Evolutionary conservation across 306 rosid genomes (phyloP).

Genomic region (Dicorynia guianensis): DNA sequence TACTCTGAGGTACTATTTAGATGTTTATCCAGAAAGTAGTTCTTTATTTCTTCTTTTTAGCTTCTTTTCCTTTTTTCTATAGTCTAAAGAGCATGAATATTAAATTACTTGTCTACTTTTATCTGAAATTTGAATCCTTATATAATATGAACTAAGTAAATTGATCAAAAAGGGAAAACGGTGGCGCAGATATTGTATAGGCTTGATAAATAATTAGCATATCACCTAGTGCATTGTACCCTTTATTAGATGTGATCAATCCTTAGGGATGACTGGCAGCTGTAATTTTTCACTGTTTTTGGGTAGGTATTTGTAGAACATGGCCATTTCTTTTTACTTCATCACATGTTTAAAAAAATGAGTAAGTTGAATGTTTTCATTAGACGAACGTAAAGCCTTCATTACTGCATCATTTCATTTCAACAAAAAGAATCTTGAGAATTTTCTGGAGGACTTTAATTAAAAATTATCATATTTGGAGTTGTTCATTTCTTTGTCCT

Average conservation of each 20-base stretch:
- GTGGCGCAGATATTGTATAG: neutral
- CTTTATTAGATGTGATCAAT: slow-evolving; percentile 23
- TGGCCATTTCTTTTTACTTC: slow-evolving; percentile 6
- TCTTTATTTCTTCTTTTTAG: slow-evolving; percentile 31
- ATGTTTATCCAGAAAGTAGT: slow-evolving; percentile 31
- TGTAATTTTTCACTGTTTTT: slow-evolving; percentile 24
- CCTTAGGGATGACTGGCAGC: slow-evolving; percentile 10
- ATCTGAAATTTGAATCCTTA: slow-evolving; percentile 35
- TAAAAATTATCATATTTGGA: slow-evolving; percentile 23
- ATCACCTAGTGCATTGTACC: neutral
- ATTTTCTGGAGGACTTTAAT: slow-evolving; percentile 14
- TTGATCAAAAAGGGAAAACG: slow-evolving; percentile 23
- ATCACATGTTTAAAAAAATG: neutral
- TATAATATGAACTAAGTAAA: slow-evolving; percentile 16
- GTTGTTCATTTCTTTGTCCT: slow-evolving; percentile 27
- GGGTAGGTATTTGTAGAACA: slow-evolving; percentile 2
- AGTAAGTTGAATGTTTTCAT: neutral
- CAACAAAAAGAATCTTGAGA: slow-evolving; percentile 16
- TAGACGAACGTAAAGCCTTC: neutral
- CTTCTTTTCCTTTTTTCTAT: slow-evolving; percentile 17
- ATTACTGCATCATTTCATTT: neutral
- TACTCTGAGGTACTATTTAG: slow-evolving; percentile 70
- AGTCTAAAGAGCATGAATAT: slow-evolving; percentile 18
- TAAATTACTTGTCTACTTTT: slow-evolving; percentile 32
- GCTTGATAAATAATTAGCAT: slow-evolving; percentile 21